Evolutionary conservation across 2,329 filamentous ascomycete genomes (phyloP), one percentile per base, ranked within the genome.

Genomic region (Penicillium sp.): DNA sequence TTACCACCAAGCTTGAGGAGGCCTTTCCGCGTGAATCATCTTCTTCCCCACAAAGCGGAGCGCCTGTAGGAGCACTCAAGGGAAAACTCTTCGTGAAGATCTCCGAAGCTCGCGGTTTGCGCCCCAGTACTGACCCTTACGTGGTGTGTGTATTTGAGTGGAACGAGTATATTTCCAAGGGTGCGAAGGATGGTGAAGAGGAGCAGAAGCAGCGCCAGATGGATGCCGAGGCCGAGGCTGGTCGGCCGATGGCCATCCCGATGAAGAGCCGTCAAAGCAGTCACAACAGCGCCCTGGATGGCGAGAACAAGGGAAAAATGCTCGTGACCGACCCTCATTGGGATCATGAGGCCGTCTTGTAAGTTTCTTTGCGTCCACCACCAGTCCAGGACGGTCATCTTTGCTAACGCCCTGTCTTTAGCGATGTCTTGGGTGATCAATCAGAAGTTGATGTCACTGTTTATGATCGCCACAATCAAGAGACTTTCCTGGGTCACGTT

Each of bases 261-360:
- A 96, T 97, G 90, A 87, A 88, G 65, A 97, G 92, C 71, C 86
- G 94, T 50, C 94, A 97, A 70, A 97, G 93, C 75, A 97, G 93
- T 76, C 92, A 93, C 74, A 96, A 92, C 51, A 95, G 93, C 66
- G 79, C 87, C 59, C 81, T 83, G 33, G 89, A 95, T 64, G 79
- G 77, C 56, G 81, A 83, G 55, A 76, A 79, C 61, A 77, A 78
- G 59, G 74, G 74, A 34, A 85, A 85, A 61, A 83, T 85, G 49
- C 79, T 83, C 50, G 79, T 92, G 54, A 93, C 90, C 7, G 89
- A 89, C 70, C 93, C 94, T 0, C 90, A 90, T 65, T 99, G 94
- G 94, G 90, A 96, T 72, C 93, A 95, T 49, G 90, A 95, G 68
- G 92, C 93, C 34, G 83, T 90, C 45, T 99, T 99, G 92, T 96